Conservation (phyloP, 306 rosid genomes). For the Prosopis cineraria region DNA sequence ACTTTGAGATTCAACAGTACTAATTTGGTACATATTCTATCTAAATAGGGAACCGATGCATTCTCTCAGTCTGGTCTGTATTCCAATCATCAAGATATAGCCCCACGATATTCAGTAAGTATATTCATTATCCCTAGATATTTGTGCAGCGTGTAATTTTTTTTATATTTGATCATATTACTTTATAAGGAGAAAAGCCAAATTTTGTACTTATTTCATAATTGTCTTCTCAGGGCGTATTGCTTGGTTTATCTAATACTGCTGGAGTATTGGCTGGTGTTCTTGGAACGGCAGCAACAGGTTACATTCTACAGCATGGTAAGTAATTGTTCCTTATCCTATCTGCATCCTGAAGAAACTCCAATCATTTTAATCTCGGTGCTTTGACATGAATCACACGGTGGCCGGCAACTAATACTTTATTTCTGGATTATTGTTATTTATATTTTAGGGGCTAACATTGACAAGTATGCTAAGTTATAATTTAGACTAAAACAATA, state of each 20-base stretch:
- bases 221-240: conserved; percentile 60
- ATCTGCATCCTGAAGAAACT: conserved; percentile 12
- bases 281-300: conserved; percentile 96
- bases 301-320: conserved; percentile 96
- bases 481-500: background rate
- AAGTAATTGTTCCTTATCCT: conserved; percentile 34
- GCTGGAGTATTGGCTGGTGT: conserved; percentile 99
- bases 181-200: background rate
- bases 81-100: conserved; percentile 98
- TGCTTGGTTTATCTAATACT: conserved; percentile 94
- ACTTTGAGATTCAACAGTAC: background rate
- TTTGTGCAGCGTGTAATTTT: background rate
- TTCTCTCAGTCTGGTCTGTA: conserved; percentile 97
- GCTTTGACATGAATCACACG: too few species aligned
- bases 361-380: conserved; percentile 10
- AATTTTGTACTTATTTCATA: conserved; percentile 12
- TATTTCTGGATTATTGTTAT: background rate
- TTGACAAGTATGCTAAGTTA: too few species aligned
- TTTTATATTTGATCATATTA: background rate
- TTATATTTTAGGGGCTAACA: background rate
- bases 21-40: conserved; percentile 29
- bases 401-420: too few species aligned
- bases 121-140: conserved; percentile 3
- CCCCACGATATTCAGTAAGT: conserved; percentile 95
- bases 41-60: conserved; percentile 88